Evolutionary conservation across 192 early-diverging fungal species (phyloP).

Genomic region (Dimargaris xerosporica): DNA sequence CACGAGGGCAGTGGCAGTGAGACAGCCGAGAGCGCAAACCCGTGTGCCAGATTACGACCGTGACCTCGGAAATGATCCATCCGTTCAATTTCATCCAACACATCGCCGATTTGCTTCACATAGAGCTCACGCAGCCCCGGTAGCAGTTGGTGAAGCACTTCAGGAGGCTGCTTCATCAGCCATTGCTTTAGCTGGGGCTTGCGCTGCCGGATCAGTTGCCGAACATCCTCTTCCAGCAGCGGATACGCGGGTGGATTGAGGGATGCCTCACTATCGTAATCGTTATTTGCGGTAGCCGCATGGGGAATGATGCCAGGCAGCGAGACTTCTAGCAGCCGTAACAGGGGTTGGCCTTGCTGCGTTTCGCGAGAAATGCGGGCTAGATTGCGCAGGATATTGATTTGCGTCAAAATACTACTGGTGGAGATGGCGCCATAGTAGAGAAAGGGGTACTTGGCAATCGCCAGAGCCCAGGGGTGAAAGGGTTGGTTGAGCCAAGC

Average conservation of each 20-base stretch:
- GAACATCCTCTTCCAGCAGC: background rate
- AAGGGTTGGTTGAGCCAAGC: background rate
- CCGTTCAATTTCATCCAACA: background rate
- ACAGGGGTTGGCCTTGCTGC: background rate
- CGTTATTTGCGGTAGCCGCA: background rate
- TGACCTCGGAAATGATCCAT: background rate
- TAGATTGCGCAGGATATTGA: background rate
- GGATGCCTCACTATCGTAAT: background rate
- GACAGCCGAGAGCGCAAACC: background rate
- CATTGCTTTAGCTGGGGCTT: background rate
- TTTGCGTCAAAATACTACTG: background rate
- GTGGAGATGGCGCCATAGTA: background rate
- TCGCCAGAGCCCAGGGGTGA: conserved; percentile 1
- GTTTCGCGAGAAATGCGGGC: background rate
- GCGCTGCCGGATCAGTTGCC: background rate
- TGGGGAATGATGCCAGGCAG: background rate
- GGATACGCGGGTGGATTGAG: conserved; percentile 1
- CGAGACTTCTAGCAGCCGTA: background rate
- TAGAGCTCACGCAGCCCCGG: conserved; percentile 3
- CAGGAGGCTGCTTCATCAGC: background rate
- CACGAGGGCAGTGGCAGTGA: background rate
- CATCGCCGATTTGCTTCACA: background rate
- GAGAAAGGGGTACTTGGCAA: background rate
- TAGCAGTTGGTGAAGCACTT: background rate
- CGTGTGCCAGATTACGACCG: too few relatives aligned